Conservation (phyloP, 352 stramenopile genomes). For the Peronospora destructor region DNA sequence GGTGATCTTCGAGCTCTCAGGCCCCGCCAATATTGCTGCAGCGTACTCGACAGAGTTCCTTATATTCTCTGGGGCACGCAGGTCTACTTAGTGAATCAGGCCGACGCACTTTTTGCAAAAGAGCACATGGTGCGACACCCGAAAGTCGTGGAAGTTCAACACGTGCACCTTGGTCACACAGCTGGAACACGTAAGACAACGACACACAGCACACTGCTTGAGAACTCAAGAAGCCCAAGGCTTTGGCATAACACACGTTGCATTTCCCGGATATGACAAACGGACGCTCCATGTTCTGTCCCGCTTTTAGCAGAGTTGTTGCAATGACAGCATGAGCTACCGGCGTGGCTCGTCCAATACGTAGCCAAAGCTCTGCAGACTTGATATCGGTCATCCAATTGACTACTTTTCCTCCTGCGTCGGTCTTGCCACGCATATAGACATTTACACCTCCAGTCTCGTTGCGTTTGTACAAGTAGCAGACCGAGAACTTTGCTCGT, state of each 20-base stretch:
- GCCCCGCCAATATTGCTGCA: constrained; percentile 26
- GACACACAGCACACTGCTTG: constrained; percentile 61
- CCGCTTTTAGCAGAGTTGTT: constrained; percentile 49
- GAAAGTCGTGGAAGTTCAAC: constrained; percentile 56
- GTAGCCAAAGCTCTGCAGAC: constrained; percentile 65
- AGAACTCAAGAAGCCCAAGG: constrained; percentile 46
- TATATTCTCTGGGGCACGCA: constrained; percentile 43
- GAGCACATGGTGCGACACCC: constrained; percentile 34
- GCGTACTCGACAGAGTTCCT: constrained; percentile 40
- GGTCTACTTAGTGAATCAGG: constrained; percentile 51
- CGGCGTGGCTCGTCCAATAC: constrained; percentile 44
- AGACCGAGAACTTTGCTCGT: constrained; percentile 61
- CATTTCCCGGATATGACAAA: constrained; percentile 40
- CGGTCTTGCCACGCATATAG: constrained; percentile 73
- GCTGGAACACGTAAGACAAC: constrained; percentile 49
- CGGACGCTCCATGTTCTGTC: constrained; percentile 25
- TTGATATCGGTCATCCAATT: constrained; percentile 70
- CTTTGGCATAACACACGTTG: constrained; percentile 56
- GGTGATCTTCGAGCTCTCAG: constrained; percentile 17
- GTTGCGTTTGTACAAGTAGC: constrained; percentile 69
- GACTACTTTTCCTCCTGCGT: constrained; percentile 58
- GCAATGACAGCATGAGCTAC: constrained; percentile 50
- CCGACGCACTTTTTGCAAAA: constrained; percentile 73
- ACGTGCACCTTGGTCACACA: constrained; percentile 62
- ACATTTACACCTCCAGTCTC: constrained; percentile 67